Conservation (phyloP, 352 stramenopile genomes). For the Phytophthora citricola region DNA sequence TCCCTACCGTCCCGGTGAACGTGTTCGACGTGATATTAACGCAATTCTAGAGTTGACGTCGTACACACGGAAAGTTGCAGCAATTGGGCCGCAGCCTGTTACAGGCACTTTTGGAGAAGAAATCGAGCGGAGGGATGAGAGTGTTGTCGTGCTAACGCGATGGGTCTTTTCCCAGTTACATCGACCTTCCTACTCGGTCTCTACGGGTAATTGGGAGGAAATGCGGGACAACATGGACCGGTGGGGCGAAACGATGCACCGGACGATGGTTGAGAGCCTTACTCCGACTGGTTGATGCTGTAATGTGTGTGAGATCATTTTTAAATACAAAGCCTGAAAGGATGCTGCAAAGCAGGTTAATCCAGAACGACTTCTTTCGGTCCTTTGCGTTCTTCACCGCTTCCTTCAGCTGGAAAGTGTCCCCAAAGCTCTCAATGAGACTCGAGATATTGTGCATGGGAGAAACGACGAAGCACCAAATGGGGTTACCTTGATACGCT, state of each 20-base stretch:
- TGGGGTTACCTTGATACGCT: no score
- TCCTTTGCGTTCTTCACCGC: no score
- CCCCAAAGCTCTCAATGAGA: no score
- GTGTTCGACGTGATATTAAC: constrained; percentile 41
- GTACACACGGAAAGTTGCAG: constrained; percentile 28
- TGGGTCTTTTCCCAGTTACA: constrained; percentile 43
- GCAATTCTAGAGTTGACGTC: constrained; percentile 40
- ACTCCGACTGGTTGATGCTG: constrained; percentile 17
- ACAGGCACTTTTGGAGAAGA: constrained; percentile 4
- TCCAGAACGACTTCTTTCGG: no score
- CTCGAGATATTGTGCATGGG: no score
- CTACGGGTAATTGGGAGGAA: constrained; percentile 34
- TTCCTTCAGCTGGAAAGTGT: no score
- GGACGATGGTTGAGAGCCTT: constrained; percentile 36
- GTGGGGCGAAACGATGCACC: constrained; percentile 44
- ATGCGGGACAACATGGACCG: constrained; percentile 44
- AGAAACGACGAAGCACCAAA: no score
- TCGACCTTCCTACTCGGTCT: constrained; percentile 34
- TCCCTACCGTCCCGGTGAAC: constrained; percentile 38
- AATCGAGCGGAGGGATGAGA: constrained; percentile 23
- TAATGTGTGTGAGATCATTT: background rate
- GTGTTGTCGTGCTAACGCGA: constrained; percentile 41
- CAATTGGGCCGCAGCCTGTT: constrained; percentile 18
- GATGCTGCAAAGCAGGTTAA: no score
- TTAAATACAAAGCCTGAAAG: background rate